Percentiles rank a stretch among this genome's conserved stretches.
These are phyloP conservation scores for Aurinia saxatilis DNA, from an alignment of 345 rosid species.

Conservation along the genomic window DNA sequence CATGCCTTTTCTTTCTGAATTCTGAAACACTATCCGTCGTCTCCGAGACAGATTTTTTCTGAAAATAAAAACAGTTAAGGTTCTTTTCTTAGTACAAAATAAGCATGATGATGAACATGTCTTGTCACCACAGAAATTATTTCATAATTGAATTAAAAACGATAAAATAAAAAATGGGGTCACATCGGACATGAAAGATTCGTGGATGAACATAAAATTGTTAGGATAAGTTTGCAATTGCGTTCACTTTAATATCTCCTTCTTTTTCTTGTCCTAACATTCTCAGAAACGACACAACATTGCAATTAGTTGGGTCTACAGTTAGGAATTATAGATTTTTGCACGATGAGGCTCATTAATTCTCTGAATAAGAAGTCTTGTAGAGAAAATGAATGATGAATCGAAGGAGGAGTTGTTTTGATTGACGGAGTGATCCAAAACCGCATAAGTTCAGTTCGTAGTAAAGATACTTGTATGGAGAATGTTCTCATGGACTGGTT, in stretches of 20 bases:
- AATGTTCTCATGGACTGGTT: too few relatives aligned
- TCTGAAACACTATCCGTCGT: background rate
- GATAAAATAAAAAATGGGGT: background rate
- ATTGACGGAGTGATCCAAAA: too few relatives aligned
- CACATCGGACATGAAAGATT: conserved; percentile 10
- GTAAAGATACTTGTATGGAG: too few relatives aligned
- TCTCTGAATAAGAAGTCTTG: too few relatives aligned
- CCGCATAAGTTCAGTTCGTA: too few relatives aligned
- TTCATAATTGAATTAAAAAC: background rate
- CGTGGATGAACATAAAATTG: background rate
- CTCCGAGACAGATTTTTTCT: too few relatives aligned
- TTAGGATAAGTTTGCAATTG: conserved; percentile 1
- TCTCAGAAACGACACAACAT: too few relatives aligned
- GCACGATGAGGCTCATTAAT: too few relatives aligned
- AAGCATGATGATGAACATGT: conserved; percentile 11
- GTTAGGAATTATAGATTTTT: too few relatives aligned
- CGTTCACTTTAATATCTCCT: background rate
- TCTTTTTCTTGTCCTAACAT: background rate
- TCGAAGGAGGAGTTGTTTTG: too few relatives aligned
- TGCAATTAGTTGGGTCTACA: too few relatives aligned
- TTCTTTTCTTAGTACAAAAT: background rate
- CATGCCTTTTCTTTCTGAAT: conserved; percentile 24
- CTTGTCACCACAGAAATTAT: background rate
- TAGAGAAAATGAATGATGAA: too few relatives aligned
- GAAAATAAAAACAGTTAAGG: background rate